Evolutionary conservation across 495 filamentous ascomycete species (phyloP), one percentile per base, ranked within the genome.

Genomic region (Daldinia grandis): DNA sequence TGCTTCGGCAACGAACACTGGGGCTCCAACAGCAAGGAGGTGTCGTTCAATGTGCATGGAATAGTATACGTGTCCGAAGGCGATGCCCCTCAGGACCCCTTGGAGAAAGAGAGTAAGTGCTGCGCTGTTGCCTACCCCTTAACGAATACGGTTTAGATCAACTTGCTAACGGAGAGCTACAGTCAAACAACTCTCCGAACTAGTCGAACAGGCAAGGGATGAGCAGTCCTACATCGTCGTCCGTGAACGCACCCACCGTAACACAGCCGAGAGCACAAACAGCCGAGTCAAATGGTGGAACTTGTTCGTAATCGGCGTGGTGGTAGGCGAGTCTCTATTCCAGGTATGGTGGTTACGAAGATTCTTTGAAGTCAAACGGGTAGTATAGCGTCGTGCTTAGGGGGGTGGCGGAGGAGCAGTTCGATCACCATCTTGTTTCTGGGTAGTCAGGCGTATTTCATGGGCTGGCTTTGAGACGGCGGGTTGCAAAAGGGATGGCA

Each of bases 1-100:
- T 99, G 95, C 87, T 99, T 99, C 86, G 97, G 94, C 80, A 99
- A 99, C 78, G 95, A 98, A 83, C 90, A 94, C 76, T 98, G 93
- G 90, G 90, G 89, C 55, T 92, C 92, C 28, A 91, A 89, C 76
- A 93, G 88, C 73, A 99, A 99, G 83, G 96, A 98, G 77, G 94
- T 99, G 37, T 95, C 93, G 47, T 99, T 99, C 86, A 98, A 99
- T 79, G 95, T 99, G 24, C 95, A 99, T 80, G 95, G 95, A 62
- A 95, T 98, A 69, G 96, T 99, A 69, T 98, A 98, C 81, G 93
- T 99, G 42, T 91, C 94, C 3, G 95, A 98, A 78, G 83, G 87
- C 60, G 95, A 98, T 73, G 84, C 90, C 69, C 85, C 89, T 35
- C 87, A 91, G 68, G 95, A 99, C 81, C 95, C 95, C 38, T 84